Conservation (phyloP, 2,329 filamentous ascomycete genomes). For the Botrytis galanthina region DNA sequence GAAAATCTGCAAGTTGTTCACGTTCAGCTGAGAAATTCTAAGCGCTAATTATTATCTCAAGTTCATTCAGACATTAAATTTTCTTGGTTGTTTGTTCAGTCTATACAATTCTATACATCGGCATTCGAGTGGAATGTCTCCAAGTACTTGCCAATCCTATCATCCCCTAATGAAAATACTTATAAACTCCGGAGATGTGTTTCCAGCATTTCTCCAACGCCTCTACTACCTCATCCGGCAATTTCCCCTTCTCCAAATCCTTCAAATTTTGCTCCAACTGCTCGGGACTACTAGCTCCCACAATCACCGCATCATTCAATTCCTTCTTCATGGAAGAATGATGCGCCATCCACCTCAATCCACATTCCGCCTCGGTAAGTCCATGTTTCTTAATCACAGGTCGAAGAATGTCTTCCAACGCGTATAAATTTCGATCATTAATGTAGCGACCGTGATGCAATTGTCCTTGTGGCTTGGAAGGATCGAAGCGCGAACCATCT, state of each 20-base stretch:
- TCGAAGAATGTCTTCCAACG: constrained; percentile 63
- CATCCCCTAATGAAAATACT: constrained; percentile 1
- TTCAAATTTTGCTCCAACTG: constrained; percentile 59
- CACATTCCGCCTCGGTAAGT: constrained; percentile 68
- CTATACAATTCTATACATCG: background rate
- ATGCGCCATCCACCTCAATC: constrained; percentile 70
- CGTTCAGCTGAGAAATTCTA: background rate
- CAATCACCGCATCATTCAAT: constrained; percentile 57
- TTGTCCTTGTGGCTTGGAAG: constrained; percentile 49
- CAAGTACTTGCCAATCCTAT: background rate
- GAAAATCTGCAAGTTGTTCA: background rate
- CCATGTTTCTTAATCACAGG: constrained; percentile 64
- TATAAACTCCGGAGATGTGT: background rate
- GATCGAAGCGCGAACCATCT: constrained; percentile 29
- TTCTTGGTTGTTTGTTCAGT: background rate
- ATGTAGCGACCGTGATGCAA: constrained; percentile 59
- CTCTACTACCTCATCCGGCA: constrained; percentile 73
- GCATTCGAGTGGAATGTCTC: background rate
- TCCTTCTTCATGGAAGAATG: constrained; percentile 60
- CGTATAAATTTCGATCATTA: constrained; percentile 61
- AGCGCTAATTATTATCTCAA: background rate
- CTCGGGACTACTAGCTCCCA: constrained; percentile 56
- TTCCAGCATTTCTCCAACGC: constrained; percentile 75
- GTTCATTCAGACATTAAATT: background rate
- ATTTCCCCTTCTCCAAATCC: constrained; percentile 63